phyloP scores from a whole-genome alignment of 257 asterid genomes.

The Osmanthus fragrans region DNA sequence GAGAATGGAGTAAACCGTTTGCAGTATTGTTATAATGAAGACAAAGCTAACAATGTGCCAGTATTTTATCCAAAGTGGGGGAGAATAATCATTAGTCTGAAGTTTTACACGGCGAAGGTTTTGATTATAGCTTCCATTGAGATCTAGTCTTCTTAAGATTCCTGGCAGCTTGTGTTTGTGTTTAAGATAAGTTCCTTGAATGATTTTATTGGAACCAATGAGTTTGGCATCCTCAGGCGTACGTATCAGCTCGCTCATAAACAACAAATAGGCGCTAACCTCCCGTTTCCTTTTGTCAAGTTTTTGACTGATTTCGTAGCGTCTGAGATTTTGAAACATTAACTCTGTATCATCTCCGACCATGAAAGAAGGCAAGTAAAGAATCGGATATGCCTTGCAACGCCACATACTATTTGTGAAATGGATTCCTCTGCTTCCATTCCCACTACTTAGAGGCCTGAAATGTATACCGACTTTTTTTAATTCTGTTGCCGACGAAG shows the following conservation, averaged over 20 bases:
- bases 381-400: slow-evolving; percentile 1
- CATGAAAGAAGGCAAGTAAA: slow-evolving; percentile 22
- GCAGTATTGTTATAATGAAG: not conserved
- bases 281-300: not conserved
- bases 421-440: slow-evolving; percentile 19
- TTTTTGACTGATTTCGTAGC: slow-evolving; percentile 24
- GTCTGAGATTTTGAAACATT: slow-evolving; percentile 1
- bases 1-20: slow-evolving; percentile 14
- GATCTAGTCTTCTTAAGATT: not conserved
- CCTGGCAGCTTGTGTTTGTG: not conserved
- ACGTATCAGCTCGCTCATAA: slow-evolving; percentile 24
- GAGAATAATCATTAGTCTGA: slow-evolving; percentile 8
- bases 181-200: not conserved
- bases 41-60: slow-evolving; percentile 15
- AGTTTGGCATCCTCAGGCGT: slow-evolving; percentile 22
- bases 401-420: not conserved
- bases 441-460: not conserved
- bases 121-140: not conserved
- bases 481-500: slow-evolving; percentile 13
- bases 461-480: slow-evolving; percentile 22
- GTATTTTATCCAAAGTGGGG: slow-evolving; percentile 17
- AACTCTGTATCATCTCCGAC: slow-evolving; percentile 3
- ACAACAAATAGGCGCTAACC: slow-evolving; percentile 21
- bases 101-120: slow-evolving; percentile 12
- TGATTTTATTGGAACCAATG: slow-evolving; percentile 7